phyloP scores from a whole-genome alignment of 257 asterid genomes.

The Jacaranda mimosifolia region DNA sequence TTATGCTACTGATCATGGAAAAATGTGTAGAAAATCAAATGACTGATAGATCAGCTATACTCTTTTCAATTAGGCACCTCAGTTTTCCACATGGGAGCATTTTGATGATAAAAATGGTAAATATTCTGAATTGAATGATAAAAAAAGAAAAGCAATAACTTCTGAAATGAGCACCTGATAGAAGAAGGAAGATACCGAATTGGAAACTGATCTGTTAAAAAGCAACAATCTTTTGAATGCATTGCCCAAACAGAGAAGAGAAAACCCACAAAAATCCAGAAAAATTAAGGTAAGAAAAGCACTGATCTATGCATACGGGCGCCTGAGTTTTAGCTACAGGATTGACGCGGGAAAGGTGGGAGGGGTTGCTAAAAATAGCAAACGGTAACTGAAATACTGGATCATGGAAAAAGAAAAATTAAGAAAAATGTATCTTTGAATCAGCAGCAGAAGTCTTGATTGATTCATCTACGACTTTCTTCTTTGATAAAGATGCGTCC shows the following conservation, averaged over 20 bases:
- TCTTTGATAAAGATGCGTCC: conserved; percentile 62
- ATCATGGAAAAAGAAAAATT: conserved; percentile 1
- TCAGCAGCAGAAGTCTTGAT: conserved; percentile 53
- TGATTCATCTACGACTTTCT: conserved; percentile 56
- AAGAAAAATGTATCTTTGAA: conserved; percentile 36
- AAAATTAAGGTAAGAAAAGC: neutral
- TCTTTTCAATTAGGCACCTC: conserved; percentile 17
- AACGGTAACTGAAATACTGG: neutral
- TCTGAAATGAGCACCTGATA: conserved; percentile 8
- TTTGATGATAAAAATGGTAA: conserved; percentile 15
- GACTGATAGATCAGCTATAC: neutral
- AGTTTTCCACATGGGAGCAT: neutral
- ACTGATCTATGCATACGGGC: conserved; percentile 27
- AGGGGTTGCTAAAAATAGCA: neutral
- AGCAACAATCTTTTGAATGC: conserved; percentile 3
- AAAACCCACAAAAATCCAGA: conserved; percentile 7
- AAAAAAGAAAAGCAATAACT: neutral
- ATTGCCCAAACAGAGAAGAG: neutral
- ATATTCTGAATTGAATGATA: neutral
- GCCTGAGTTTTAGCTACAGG: conserved; percentile 2
- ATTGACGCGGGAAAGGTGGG: too few relatives aligned
- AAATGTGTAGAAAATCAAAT: neutral
- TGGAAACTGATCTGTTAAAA: neutral
- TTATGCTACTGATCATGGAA: neutral
- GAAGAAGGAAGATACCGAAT: neutral